Conservation (phyloP, 345 rosid species). For the Euphorbia pulcherrima region DNA sequence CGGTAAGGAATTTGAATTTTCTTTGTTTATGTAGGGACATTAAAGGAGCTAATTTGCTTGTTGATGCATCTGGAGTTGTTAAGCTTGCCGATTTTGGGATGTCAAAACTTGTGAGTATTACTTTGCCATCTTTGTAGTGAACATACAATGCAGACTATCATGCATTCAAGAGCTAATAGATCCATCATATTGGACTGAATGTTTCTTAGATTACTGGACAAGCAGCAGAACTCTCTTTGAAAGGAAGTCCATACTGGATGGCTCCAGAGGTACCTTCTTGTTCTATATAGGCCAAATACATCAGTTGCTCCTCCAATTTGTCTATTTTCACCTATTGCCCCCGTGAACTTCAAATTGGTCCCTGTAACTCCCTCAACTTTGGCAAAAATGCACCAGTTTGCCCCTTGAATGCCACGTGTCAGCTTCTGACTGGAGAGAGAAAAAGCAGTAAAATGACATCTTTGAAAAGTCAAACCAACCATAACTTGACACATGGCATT, state of each 20-base stretch:
- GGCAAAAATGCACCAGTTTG: too few species aligned
- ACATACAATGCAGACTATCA: background rate
- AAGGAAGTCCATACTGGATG: constrained; percentile 99
- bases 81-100: constrained; percentile 98
- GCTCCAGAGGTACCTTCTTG: constrained; percentile 81
- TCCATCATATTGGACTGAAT: constrained; percentile 16
- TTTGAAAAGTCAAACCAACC: too few species aligned
- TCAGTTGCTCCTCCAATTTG: too few species aligned
- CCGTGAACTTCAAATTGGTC: too few species aligned
- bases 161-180: background rate
- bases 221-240: constrained; percentile 81
- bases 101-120: constrained; percentile 85
- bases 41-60: constrained; percentile 97
- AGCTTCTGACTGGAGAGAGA: too few species aligned
- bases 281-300: too few species aligned
- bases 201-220: constrained; percentile 76
- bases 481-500: too few species aligned
- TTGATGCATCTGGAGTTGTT: constrained; percentile 89
- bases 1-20: constrained; percentile 17
- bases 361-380: too few species aligned
- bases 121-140: background rate
- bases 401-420: too few species aligned
- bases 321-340: too few species aligned
- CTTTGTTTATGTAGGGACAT: constrained; percentile 61
- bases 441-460: too few species aligned